Evolutionary conservation across 495 filamentous ascomycete genomes (phyloP).

Genomic region (Annulohypoxylon stygium): DNA sequence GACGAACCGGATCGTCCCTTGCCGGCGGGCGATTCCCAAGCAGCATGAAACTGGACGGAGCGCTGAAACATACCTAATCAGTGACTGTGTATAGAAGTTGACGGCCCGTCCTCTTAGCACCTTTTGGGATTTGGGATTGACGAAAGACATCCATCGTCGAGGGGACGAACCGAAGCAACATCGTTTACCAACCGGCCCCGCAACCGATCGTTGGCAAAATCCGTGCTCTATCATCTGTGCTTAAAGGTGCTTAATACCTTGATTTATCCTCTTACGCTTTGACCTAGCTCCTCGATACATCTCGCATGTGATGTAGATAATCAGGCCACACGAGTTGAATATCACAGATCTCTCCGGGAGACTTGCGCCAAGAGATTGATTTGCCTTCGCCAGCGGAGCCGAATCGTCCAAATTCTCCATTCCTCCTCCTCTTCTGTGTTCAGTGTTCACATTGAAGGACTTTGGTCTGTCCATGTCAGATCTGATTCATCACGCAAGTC

Average conservation of each 20-base stretch:
- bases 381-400: conserved; percentile 7
- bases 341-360: conserved; percentile 27
- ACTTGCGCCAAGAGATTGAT: conserved; percentile 19
- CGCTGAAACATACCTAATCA: conserved; percentile 63
- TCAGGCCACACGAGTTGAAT: conserved; percentile 30
- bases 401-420: neutral
- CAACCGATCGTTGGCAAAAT: conserved; percentile 24
- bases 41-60: conserved; percentile 52
- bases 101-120: conserved; percentile 24
- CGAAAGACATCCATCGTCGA: neutral
- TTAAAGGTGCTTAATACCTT: neutral
- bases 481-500: conserved; percentile 22
- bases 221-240: conserved; percentile 10
- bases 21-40: conserved; percentile 64
- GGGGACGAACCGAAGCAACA: conserved; percentile 11
- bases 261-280: neutral
- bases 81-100: conserved; percentile 61
- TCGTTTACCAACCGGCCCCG: conserved; percentile 28
- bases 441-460: neutral
- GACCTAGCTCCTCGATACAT: conserved; percentile 1
- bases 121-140: neutral
- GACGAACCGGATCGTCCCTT: conserved; percentile 50
- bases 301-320: conserved; percentile 45
- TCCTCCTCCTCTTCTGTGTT: conserved; percentile 1
- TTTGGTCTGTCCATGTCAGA: neutral